These are phyloP conservation scores for Epichloe bromicola DNA, from an alignment of 2,329 filamentous ascomycete genomes.

Conservation along the genomic window DNA sequence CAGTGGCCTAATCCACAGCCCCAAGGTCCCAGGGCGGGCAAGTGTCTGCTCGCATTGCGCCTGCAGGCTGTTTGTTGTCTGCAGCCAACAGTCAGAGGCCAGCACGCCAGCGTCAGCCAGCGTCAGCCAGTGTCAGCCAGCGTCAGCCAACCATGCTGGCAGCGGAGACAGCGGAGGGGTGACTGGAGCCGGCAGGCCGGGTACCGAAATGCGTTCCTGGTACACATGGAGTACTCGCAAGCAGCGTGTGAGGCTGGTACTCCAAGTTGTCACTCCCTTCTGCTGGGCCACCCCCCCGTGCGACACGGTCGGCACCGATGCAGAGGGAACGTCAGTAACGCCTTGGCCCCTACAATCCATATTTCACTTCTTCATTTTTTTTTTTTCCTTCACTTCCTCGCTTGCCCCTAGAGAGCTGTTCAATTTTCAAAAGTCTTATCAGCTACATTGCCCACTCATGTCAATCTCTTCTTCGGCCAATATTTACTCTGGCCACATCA, in stretches of 20 bases:
- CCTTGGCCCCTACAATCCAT: constrained; percentile 2
- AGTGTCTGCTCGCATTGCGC: constrained; percentile 1
- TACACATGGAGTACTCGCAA: background rate
- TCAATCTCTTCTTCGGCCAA: background rate
- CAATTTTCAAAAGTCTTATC: background rate
- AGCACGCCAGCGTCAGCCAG: background rate
- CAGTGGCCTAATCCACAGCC: background rate
- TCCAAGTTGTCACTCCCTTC: background rate
- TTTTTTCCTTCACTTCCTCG: background rate
- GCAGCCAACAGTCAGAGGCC: background rate
- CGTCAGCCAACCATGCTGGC: background rate
- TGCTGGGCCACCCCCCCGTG: constrained; percentile 1
- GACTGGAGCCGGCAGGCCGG: constrained; percentile 2
- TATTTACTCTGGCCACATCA: background rate
- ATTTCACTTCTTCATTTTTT: background rate
- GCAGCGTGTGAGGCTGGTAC: background rate
- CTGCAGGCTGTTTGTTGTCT: background rate
- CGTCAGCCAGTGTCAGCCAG: too few relatives aligned
- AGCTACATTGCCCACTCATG: background rate
- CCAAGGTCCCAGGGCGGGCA: background rate
- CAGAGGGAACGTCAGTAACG: constrained; percentile 3
- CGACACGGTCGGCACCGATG: constrained; percentile 3
- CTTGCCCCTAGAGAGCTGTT: background rate
- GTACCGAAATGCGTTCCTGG: constrained; percentile 2
- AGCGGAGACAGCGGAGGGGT: background rate